A percentile compares a stretch with the other conserved stretches of the same genome.
Conservation (phyloP, 2,329 filamentous ascomycete species). For the Botrytis pseudocinerea region DNA sequence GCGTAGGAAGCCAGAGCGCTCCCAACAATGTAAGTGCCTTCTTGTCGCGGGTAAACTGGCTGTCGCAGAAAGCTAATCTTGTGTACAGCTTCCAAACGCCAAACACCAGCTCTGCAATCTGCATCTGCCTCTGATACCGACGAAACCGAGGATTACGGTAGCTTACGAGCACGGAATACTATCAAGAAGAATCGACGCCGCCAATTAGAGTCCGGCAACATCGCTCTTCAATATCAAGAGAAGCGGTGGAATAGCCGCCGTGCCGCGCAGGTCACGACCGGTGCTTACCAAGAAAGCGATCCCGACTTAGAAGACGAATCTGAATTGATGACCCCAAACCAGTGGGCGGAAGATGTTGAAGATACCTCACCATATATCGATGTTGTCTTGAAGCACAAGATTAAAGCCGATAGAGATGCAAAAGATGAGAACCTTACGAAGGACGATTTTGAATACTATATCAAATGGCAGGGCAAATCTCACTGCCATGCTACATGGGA, state of each 20-base stretch:
- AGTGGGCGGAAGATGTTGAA: constrained; percentile 69
- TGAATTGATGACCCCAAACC: constrained; percentile 64
- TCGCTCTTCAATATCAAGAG: constrained; percentile 68
- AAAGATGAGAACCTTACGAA: constrained; percentile 55
- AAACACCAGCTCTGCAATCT: constrained; percentile 56
- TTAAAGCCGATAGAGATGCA: constrained; percentile 66
- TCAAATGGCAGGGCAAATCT: constrained; percentile 97
- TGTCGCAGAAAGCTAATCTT: constrained; percentile 31
- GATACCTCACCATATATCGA: constrained; percentile 87
- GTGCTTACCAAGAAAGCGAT: constrained; percentile 66
- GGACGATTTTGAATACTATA: constrained; percentile 84
- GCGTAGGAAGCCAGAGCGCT: constrained; percentile 67
- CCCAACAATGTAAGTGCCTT: constrained; percentile 58
- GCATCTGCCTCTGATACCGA: constrained; percentile 69
- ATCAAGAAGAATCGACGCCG: constrained; percentile 79
- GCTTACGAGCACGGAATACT: constrained; percentile 65
- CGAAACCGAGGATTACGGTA: constrained; percentile 72
- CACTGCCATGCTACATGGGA: constrained; percentile 98
- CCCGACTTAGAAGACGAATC: constrained; percentile 65
- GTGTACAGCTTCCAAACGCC: constrained; percentile 58
- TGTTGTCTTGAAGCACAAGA: constrained; percentile 81
- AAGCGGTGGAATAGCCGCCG: constrained; percentile 90
- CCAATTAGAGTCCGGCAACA: constrained; percentile 65
- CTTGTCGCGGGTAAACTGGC: constrained; percentile 24
- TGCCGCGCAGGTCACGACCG: constrained; percentile 68